Base-by-base conservation (phyloP, 768 basidiomycete genomes). In the Lactarius pseudohatsudake region DNA sequence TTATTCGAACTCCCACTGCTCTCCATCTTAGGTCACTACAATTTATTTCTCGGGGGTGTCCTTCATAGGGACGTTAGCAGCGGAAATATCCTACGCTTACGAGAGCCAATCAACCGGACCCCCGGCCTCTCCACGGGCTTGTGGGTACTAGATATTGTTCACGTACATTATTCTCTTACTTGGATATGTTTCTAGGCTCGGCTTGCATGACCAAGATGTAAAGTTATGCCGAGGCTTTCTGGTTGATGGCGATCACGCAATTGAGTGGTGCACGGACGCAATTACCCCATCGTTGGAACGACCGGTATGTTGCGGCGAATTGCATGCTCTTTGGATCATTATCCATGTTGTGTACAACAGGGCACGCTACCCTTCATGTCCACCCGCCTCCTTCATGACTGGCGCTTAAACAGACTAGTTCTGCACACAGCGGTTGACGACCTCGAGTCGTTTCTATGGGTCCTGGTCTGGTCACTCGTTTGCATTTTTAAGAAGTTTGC, bases 301-400 rank as follows among this genome's bases (percentile, higher is more conserved):
- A 47, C 28, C n/a, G 26, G 62, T 58, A 28, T 1, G 62, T 50
- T 22, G 45, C 9, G n/a, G 0, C 5, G 0, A 0, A 8, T 3
- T 2, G 5, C 20, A 16, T n/a, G 8, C 1, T 0, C 6, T 28
- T 28, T 5, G 15, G 6, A 20, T 3, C 13, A 10, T 15, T 8
- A 15, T 18, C 22, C 15, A 43, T n/a, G 32, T 7, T 3, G 11
- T 22, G 9, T n/a, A 4, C 22, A 34, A 22, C 18, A 64, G 62
- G 62, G 62, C 9, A 57, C 62, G 1, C 9, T 57, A 2, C 56
- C 41, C 5, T 64, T 64, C 22, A 6, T 57, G 41, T 64, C 62
- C 2, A 0, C 18, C 0, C 43, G 22, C 18, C 30, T 57, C 34
- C 7, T 45, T 13, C 0, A 0, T 0, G 55, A 22, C 16, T 28